These are phyloP conservation scores for Tulasnella sp. DNA, from an alignment of 768 basidiomycete genomes.

Conservation along the genomic window DNA sequence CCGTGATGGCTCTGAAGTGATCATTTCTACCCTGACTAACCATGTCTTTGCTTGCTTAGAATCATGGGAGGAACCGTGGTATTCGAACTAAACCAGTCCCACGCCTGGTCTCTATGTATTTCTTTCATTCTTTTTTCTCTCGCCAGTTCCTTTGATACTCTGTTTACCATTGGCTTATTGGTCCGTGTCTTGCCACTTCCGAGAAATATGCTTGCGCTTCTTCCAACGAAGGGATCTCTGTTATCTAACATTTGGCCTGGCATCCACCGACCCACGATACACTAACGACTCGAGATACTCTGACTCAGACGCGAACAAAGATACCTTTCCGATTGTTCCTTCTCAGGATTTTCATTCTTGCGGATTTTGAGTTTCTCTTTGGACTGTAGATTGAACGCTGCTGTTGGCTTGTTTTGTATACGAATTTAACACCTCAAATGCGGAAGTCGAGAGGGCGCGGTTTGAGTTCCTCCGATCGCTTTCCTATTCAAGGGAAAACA, in stretches of 20 bases:
- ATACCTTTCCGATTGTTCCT: neutral
- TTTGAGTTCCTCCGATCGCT: neutral
- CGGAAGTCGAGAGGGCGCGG: neutral
- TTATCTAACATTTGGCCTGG: too few species aligned
- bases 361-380: neutral
- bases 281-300: neutral
- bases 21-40: neutral
- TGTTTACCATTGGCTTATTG: conserved; percentile 9
- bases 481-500: neutral
- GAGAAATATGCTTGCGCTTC: neutral
- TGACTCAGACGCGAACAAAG: neutral
- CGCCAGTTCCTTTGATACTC: neutral
- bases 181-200: neutral
- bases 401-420: neutral
- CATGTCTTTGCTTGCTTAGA: conserved; percentile 32
- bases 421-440: neutral
- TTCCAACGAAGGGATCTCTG: neutral
- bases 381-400: neutral
- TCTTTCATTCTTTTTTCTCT: neutral
- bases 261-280: neutral
- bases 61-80: conserved; percentile 32
- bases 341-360: neutral
- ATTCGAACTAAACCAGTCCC: neutral
- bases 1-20: conserved; percentile 29
- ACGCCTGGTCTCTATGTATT: neutral